A percentile compares a stretch with the other conserved stretches of the same genome.
Evolutionary conservation across 192 early-diverging fungal species (phyloP).

Genomic region (Entophlyctis helioformis): DNA sequence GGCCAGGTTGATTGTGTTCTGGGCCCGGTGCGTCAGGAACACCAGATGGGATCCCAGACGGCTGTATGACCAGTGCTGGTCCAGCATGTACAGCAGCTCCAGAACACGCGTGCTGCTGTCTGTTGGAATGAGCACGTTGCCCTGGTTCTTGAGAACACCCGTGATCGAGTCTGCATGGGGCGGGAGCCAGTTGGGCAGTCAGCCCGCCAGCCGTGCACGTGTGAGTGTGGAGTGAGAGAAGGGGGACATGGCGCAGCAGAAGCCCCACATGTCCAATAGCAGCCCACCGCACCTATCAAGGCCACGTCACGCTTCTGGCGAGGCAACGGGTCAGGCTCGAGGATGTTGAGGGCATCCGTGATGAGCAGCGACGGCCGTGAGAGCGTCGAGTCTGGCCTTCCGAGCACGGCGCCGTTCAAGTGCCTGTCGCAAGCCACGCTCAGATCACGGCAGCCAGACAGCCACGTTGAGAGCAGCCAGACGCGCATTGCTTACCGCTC

Average conservation of each 20-base stretch:
- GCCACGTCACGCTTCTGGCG: conserved; percentile 63
- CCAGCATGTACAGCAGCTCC: conserved; percentile 80
- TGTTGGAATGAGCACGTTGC: conserved; percentile 80
- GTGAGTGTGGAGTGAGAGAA: too few relatives aligned
- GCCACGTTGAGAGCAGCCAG: background rate
- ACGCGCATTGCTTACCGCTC: conserved; percentile 51
- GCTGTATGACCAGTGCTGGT: conserved; percentile 70
- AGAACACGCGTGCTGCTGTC: conserved; percentile 81
- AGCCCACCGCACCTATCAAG: conserved; percentile 52
- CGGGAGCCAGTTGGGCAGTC: too few relatives aligned
- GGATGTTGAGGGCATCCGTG: conserved; percentile 76
- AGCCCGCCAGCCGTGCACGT: too few relatives aligned
- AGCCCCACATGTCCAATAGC: background rate
- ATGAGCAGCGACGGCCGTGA: conserved; percentile 80
- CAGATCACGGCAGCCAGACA: background rate
- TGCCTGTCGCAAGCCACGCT: conserved; percentile 35
- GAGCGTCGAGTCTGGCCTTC: conserved; percentile 45
- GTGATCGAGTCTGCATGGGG: conserved; percentile 45
- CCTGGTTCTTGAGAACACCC: conserved; percentile 46
- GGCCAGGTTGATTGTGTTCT: conserved; percentile 69
- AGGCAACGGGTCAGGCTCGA: conserved; percentile 48
- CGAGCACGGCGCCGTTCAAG: conserved; percentile 61
- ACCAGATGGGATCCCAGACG: conserved; percentile 50
- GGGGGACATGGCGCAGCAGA: background rate
- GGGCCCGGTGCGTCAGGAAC: conserved; percentile 63